phyloP scores from a whole-genome alignment of 1,284 basidiomycete species.

The Boletus coffeatus region DNA sequence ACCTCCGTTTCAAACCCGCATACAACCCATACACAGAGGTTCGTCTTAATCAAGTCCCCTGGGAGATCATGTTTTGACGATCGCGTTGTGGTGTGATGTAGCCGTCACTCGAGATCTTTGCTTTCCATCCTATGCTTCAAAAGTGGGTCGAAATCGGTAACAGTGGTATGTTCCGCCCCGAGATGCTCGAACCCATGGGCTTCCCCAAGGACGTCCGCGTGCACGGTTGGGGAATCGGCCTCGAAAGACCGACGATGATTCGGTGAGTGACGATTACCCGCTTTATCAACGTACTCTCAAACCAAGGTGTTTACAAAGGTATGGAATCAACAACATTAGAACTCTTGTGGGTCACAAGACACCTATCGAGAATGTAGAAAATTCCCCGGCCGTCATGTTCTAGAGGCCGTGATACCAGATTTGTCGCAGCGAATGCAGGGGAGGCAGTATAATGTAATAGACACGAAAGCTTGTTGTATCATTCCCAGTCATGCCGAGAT shows the following conservation, averaged over 20 bases:
- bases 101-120: slow-evolving; percentile 99
- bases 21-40: slow-evolving; percentile 98
- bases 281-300: slow-evolving; percentile 2
- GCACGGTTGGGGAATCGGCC: slow-evolving; percentile 93
- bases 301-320: slow-evolving; percentile 37
- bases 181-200: slow-evolving; percentile 99
- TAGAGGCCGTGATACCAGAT: slow-evolving; percentile 31
- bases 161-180: slow-evolving; percentile 99
- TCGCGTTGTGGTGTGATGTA: slow-evolving; percentile 29
- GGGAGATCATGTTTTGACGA: slow-evolving; percentile 1
- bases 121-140: slow-evolving; percentile 91
- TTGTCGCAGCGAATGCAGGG: neutral
- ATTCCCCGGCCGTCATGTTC: slow-evolving; percentile 86
- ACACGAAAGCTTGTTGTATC: slow-evolving; percentile 5
- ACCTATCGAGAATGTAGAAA: slow-evolving; percentile 84
- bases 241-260: slow-evolving; percentile 99
- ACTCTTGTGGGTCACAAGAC: slow-evolving; percentile 98
- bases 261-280: slow-evolving; percentile 48
- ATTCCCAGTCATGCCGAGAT: neutral
- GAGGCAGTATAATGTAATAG: neutral
- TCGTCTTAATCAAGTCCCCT: slow-evolving; percentile 16
- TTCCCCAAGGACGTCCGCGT: slow-evolving; percentile 96
- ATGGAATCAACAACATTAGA: slow-evolving; percentile 93
- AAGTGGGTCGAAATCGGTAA: slow-evolving; percentile 97
- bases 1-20: slow-evolving; percentile 95